Conservation (phyloP, 257 asterid species). For the Salvia miltiorrhiza region DNA sequence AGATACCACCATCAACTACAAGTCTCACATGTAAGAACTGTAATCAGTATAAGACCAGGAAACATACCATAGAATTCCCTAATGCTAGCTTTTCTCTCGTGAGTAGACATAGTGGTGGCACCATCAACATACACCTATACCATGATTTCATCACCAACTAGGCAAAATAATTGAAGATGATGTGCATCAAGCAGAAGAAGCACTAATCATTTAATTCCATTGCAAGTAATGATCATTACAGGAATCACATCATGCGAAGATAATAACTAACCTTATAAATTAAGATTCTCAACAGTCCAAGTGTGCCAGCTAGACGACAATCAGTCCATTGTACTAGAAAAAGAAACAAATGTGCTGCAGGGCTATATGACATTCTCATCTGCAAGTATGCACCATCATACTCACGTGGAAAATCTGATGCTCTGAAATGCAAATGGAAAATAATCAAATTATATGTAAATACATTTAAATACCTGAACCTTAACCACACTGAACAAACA, state of each 20-base stretch:
- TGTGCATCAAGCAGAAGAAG: conserved; percentile 8
- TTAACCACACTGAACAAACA: not conserved
- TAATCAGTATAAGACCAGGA: not conserved
- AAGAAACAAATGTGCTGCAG: conserved; percentile 79
- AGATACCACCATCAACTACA: conserved; percentile 21
- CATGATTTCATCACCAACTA: conserved; percentile 10
- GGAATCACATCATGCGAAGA: not conserved
- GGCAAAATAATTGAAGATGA: not conserved
- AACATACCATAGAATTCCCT: conserved; percentile 82
- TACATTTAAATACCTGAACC: not conserved
- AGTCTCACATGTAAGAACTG: not conserved
- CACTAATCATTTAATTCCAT: not conserved
- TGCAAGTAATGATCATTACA: not conserved
- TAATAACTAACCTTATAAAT: conserved; percentile 63
- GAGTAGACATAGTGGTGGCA: conserved; percentile 88
- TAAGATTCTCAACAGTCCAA: conserved; percentile 80
- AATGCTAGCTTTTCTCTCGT: conserved; percentile 90
- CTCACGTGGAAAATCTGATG: conserved; percentile 76
- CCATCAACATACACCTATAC: conserved; percentile 86
- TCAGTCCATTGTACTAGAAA: conserved; percentile 94
- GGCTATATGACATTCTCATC: conserved; percentile 93
- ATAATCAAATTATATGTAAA: not conserved
- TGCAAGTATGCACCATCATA: conserved; percentile 88
- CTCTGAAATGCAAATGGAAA: conserved; percentile 43
- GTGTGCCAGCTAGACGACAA: conserved; percentile 86